A percentile compares a stretch with the other conserved stretches of the same genome.
Evolutionary conservation across 192 early-diverging fungal genomes (phyloP).

Genomic region (Coemansia furcata): DNA sequence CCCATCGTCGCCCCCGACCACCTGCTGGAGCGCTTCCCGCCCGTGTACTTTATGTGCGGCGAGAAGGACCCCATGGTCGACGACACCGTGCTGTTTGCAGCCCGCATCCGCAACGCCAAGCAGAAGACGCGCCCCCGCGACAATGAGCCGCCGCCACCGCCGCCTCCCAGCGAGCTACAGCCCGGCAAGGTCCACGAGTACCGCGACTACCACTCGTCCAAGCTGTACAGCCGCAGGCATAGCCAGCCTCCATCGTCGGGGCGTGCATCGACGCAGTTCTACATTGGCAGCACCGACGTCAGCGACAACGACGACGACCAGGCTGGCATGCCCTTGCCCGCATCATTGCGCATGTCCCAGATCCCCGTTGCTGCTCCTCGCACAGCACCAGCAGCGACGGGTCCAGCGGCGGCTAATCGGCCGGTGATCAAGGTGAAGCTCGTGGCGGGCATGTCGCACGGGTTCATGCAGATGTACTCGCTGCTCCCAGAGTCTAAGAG

Average conservation of each 20-base stretch:
- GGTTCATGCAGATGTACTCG: slow-evolving; percentile 54
- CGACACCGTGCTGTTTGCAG: slow-evolving; percentile 91
- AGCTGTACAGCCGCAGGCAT: slow-evolving; percentile 27
- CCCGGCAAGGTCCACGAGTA: slow-evolving; percentile 10
- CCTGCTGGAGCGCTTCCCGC: slow-evolving; percentile 85
- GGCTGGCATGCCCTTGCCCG: slow-evolving; percentile 6
- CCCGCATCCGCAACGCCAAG: slow-evolving; percentile 82
- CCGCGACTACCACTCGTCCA: slow-evolving; percentile 16
- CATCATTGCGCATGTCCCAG: slow-evolving; percentile 34
- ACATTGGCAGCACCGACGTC: slow-evolving; percentile 47
- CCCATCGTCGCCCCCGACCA: slow-evolving; percentile 84
- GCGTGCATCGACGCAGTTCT: slow-evolving; percentile 16
- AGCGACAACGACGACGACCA: slow-evolving; percentile 37
- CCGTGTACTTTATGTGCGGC: slow-evolving; percentile 86
- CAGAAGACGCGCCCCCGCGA: slow-evolving; percentile 16
- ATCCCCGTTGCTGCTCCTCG: background rate
- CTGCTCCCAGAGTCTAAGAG: slow-evolving; percentile 41
- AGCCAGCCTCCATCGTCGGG: slow-evolving; percentile 16
- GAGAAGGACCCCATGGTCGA: slow-evolving; percentile 98
- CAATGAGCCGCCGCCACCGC: background rate
- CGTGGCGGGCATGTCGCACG: slow-evolving; percentile 50
- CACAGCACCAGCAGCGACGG: background rate
- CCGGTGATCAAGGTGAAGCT: slow-evolving; percentile 46
- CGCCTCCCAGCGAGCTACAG: background rate
- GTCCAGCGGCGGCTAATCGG: background rate